phyloP scores from a whole-genome alignment of 2,329 filamentous ascomycete species.

The Didymellaceae sp. region DNA sequence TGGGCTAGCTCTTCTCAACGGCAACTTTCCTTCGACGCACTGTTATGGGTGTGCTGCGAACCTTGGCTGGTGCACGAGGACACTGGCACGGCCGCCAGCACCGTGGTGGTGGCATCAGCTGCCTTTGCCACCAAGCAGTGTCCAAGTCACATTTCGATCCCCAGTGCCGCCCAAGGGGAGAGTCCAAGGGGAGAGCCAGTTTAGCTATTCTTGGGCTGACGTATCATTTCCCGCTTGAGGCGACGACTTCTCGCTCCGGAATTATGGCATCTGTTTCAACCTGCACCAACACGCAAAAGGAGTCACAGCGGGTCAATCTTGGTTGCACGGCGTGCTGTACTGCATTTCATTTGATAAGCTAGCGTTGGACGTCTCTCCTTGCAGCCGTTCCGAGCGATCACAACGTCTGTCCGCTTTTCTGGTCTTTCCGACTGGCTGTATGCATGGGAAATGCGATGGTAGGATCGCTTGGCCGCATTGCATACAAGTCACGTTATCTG shows the following conservation, averaged over 20 bases:
- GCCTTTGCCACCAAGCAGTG: constrained; percentile 29
- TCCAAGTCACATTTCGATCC: constrained; percentile 11
- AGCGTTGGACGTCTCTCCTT: constrained; percentile 17
- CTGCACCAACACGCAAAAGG: constrained; percentile 32
- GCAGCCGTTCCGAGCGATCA: constrained; percentile 29
- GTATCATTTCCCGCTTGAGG: background rate
- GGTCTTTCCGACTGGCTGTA: constrained; percentile 40
- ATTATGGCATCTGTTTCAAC: constrained; percentile 1
- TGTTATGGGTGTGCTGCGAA: constrained; percentile 17
- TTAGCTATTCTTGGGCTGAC: constrained; percentile 2
- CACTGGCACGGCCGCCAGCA: constrained; percentile 10
- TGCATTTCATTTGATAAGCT: constrained; percentile 26
- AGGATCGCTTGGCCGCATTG: constrained; percentile 43
- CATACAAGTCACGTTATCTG: constrained; percentile 38
- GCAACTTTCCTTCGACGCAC: background rate
- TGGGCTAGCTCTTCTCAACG: background rate
- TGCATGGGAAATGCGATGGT: constrained; percentile 22
- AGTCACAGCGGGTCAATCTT: constrained; percentile 22
- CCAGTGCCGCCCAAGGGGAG: constrained; percentile 5
- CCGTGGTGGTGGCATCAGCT: constrained; percentile 21
- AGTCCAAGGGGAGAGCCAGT: constrained; percentile 5
- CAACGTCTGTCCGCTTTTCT: constrained; percentile 30
- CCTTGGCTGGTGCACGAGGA: constrained; percentile 17
- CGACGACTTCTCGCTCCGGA: constrained; percentile 10
- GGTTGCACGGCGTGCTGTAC: constrained; percentile 32